Conservation (phyloP, 495 filamentous ascomycete genomes). For the Xylaria palmicola region DNA sequence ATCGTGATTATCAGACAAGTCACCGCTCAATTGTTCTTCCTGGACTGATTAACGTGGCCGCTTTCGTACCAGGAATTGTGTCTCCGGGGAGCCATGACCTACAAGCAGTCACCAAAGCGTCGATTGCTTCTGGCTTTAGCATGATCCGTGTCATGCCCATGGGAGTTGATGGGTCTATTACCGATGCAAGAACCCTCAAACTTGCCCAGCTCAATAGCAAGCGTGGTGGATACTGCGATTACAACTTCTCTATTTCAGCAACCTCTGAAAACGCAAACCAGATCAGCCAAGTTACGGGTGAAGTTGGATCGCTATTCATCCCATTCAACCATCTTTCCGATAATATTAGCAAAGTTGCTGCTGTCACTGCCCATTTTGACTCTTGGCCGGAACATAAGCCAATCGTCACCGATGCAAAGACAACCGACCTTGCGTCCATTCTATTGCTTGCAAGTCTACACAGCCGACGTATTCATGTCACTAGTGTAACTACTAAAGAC, state of each 20-base stretch:
- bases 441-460: slow-evolving; percentile 79
- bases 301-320: slow-evolving; percentile 83
- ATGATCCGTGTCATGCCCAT: slow-evolving; percentile 84
- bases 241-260: slow-evolving; percentile 81
- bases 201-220: slow-evolving; percentile 74
- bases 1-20: slow-evolving; percentile 85
- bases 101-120: slow-evolving; percentile 68
- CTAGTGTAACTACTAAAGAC: slow-evolving; percentile 77
- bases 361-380: slow-evolving; percentile 77
- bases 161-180: slow-evolving; percentile 69
- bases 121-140: slow-evolving; percentile 74
- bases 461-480: slow-evolving; percentile 80
- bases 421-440: slow-evolving; percentile 77
- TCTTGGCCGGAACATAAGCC: slow-evolving; percentile 80
- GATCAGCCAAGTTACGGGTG: slow-evolving; percentile 66
- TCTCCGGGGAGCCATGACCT: slow-evolving; percentile 66
- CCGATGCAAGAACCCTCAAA: slow-evolving; percentile 69
- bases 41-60: slow-evolving; percentile 75
- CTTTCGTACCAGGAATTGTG: slow-evolving; percentile 74
- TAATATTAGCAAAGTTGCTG: slow-evolving; percentile 84
- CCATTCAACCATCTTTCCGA: slow-evolving; percentile 85
- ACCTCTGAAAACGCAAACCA: slow-evolving; percentile 75
- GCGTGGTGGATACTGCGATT: slow-evolving; percentile 69
- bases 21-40: slow-evolving; percentile 74
- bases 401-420: slow-evolving; percentile 82